These are phyloP conservation scores for Trametes punicea DNA, from an alignment of 768 basidiomycete genomes.

Conservation along the genomic window DNA sequence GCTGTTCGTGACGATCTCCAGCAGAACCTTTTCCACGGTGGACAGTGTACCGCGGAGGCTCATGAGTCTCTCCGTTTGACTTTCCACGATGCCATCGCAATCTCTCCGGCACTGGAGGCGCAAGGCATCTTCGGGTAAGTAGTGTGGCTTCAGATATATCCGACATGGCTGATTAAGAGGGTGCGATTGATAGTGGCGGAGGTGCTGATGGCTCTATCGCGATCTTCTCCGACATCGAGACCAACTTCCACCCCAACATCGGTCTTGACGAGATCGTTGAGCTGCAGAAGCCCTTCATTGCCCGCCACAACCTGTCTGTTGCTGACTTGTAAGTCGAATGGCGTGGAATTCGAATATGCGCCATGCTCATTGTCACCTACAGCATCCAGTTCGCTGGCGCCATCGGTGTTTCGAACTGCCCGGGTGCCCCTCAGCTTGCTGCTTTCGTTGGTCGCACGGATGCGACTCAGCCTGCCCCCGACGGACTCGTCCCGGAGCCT, in stretches of 20 bases:
- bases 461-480: conserved; percentile 7
- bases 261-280: conserved; percentile 22
- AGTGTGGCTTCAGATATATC: neutral
- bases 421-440: conserved; percentile 12
- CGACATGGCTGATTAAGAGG: neutral
- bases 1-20: conserved; percentile 31
- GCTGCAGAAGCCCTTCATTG: conserved; percentile 9
- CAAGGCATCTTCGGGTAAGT: conserved; percentile 11
- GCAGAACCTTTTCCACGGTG: conserved; percentile 28
- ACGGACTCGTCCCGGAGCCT: conserved; percentile 13
- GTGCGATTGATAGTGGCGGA: conserved; percentile 18
- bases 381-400: conserved; percentile 17
- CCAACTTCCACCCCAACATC: conserved; percentile 40
- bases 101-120: conserved; percentile 6
- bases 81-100: conserved; percentile 27
- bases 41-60: conserved; percentile 31
- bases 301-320: conserved; percentile 8
- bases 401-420: conserved; percentile 11
- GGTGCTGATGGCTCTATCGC: conserved; percentile 47
- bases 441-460: conserved; percentile 8
- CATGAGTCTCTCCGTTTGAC: conserved; percentile 29
- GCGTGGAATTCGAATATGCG: neutral
- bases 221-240: conserved; percentile 41
- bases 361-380: neutral
- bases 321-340: conserved; percentile 6